Conservation (phyloP, 1,284 basidiomycete species). For the Heterobasidion parviporum region DNA sequence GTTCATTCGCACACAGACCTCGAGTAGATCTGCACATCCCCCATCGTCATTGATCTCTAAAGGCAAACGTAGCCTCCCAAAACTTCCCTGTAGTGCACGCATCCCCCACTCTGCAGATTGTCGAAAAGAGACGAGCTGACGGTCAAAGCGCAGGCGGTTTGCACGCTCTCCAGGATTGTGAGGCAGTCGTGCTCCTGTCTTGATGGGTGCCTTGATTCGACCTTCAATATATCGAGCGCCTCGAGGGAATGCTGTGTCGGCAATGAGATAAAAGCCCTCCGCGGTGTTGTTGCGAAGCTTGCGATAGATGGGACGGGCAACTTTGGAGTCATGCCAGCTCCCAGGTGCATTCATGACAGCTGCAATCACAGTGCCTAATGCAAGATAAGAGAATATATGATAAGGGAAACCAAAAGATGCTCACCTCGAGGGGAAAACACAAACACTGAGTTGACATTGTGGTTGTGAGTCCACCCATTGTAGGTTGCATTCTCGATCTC, state of each 20-base stretch:
- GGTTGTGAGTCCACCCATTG: conserved; percentile 38
- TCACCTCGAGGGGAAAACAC: conserved; percentile 25
- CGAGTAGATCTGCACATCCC: conserved; percentile 20
- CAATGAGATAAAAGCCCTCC: conserved; percentile 30
- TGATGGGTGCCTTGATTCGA: conserved; percentile 32
- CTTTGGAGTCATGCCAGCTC: conserved; percentile 39
- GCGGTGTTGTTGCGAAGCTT: conserved; percentile 24
- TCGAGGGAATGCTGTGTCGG: conserved; percentile 36
- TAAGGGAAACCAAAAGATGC: background rate
- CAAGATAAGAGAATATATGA: conserved; percentile 19
- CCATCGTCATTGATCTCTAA: conserved; percentile 21
- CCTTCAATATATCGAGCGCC: conserved; percentile 21
- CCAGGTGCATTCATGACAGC: conserved; percentile 31
- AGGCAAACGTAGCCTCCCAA: conserved; percentile 30
- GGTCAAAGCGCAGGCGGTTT: conserved; percentile 18
- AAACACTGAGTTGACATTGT: conserved; percentile 26
- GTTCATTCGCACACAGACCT: conserved; percentile 21
- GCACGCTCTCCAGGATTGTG: conserved; percentile 14
- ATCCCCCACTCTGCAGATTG: conserved; percentile 42
- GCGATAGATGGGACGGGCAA: conserved; percentile 30
- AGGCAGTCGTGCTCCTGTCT: conserved; percentile 23
- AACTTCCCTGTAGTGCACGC: conserved; percentile 30
- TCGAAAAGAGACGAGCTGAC: conserved; percentile 26
- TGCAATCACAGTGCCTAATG: no score
- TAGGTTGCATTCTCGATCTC: conserved; percentile 41